Evolutionary conservation across 352 stramenopile species (phyloP).

Genomic region (Phytophthora sp.): DNA sequence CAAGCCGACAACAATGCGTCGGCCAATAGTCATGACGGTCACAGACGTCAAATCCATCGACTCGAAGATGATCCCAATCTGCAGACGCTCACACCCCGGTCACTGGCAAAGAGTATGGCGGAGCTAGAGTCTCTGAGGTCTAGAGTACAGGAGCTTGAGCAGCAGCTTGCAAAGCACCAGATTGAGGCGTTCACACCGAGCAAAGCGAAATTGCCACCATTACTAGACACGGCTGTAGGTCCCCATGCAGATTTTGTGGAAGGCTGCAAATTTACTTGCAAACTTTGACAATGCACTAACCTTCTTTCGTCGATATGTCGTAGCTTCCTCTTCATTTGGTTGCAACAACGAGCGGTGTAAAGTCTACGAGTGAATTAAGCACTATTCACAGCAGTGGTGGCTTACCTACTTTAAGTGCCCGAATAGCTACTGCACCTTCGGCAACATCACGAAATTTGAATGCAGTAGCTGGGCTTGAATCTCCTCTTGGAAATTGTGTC

Average conservation of each 20-base stretch:
- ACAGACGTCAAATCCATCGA: slow-evolving; percentile 52
- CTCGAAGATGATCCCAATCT: slow-evolving; percentile 53
- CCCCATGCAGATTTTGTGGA: slow-evolving; percentile 13
- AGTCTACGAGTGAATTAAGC: slow-evolving; percentile 31
- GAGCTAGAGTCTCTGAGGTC: slow-evolving; percentile 58
- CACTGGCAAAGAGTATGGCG: slow-evolving; percentile 60
- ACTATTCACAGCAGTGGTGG: slow-evolving; percentile 7
- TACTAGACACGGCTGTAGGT: slow-evolving; percentile 15
- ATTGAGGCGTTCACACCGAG: slow-evolving; percentile 44
- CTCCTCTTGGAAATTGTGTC: neutral
- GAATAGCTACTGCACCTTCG: slow-evolving; percentile 31
- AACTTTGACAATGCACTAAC: neutral
- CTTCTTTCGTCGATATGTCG: neutral
- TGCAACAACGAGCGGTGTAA: slow-evolving; percentile 10
- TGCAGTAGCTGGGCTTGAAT: neutral
- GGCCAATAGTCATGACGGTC: slow-evolving; percentile 21
- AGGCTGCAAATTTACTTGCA: neutral
- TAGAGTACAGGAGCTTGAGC: slow-evolving; percentile 58
- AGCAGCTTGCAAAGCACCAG: slow-evolving; percentile 58
- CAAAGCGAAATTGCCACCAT: slow-evolving; percentile 53
- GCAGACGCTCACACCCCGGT: slow-evolving; percentile 56
- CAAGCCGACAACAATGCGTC: slow-evolving; percentile 10
- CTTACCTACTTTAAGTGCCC: neutral
- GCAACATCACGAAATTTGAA: slow-evolving; percentile 12
- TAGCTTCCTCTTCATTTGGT: slow-evolving; percentile 17